These are phyloP conservation scores for Kondoa subrosea DNA, from an alignment of 768 basidiomycete species.

Conservation along the genomic window DNA sequence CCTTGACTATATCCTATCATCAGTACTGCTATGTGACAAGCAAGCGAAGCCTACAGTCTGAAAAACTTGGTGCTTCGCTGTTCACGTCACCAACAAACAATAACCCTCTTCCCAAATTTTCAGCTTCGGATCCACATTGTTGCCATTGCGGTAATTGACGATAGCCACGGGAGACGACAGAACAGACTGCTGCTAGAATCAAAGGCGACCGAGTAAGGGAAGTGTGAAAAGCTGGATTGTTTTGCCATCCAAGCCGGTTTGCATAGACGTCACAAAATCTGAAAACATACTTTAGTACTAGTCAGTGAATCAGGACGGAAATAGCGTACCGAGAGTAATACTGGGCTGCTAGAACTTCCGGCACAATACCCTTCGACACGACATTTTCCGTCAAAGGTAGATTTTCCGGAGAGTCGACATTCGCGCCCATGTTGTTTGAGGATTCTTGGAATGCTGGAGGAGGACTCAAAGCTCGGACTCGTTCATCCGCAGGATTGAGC, in stretches of 20 bases:
- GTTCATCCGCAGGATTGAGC: conserved; percentile 6
- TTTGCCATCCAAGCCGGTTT: neutral
- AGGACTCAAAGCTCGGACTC: neutral
- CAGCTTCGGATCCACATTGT: neutral
- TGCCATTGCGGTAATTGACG: neutral
- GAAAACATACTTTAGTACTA: too few species aligned
- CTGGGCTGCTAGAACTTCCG: neutral
- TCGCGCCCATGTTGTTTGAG: neutral
- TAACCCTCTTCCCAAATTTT: neutral
- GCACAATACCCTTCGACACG: neutral
- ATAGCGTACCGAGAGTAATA: neutral
- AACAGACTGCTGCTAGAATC: neutral
- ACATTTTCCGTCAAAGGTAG: neutral
- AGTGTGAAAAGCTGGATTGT: neutral
- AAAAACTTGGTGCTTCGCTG: neutral
- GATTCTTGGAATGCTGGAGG: neutral
- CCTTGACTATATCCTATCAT: neutral
- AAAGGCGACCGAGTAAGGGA: neutral
- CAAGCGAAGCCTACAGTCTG: neutral
- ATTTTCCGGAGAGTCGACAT: neutral
- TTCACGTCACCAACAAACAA: neutral
- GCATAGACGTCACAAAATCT: neutral
- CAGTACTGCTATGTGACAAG: neutral
- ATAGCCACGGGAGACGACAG: neutral
- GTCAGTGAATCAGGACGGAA: too few species aligned